Conservation (phyloP, 1,284 basidiomycete genomes). For the Coniophora puteana region DNA sequence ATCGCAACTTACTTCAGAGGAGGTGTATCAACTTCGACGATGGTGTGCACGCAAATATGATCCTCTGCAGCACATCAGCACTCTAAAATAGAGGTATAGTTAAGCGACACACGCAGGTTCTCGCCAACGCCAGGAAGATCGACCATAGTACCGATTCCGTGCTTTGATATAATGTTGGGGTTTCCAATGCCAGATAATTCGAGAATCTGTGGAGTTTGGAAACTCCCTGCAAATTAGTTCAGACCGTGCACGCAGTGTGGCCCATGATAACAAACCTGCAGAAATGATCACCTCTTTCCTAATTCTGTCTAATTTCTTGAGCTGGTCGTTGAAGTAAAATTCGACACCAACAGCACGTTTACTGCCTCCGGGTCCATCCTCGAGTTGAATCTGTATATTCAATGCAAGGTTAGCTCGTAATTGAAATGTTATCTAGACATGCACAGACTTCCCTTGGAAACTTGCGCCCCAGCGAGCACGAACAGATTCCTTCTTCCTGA, state of each 20-base stretch:
- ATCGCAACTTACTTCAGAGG: background rate
- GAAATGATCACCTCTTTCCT: constrained; percentile 23
- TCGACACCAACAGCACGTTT: constrained; percentile 12
- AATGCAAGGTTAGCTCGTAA: too few species aligned
- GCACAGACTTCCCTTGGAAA: too few species aligned
- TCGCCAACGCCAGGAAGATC: constrained; percentile 22
- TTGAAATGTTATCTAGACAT: too few species aligned
- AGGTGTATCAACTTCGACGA: background rate
- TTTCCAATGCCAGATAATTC: constrained; percentile 22
- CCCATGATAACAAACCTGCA: constrained; percentile 10
- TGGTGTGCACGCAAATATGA: constrained; percentile 5
- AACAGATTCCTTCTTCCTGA: too few species aligned
- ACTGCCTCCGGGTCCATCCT: constrained; percentile 1
- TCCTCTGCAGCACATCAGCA: constrained; percentile 1
- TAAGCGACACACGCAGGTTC: constrained; percentile 13
- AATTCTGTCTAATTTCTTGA: constrained; percentile 7
- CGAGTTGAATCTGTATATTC: too few species aligned
- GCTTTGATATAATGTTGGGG: constrained; percentile 9
- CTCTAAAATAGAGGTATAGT: background rate
- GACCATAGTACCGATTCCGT: constrained; percentile 16
- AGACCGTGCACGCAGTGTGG: too few species aligned
- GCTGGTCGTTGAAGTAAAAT: constrained; percentile 10
- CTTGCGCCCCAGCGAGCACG: too few species aligned
- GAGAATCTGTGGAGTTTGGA: constrained; percentile 21
- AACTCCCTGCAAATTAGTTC: constrained; percentile 11